phyloP scores from a whole-genome alignment of 345 rosid species.

The Citrus sp. region DNA sequence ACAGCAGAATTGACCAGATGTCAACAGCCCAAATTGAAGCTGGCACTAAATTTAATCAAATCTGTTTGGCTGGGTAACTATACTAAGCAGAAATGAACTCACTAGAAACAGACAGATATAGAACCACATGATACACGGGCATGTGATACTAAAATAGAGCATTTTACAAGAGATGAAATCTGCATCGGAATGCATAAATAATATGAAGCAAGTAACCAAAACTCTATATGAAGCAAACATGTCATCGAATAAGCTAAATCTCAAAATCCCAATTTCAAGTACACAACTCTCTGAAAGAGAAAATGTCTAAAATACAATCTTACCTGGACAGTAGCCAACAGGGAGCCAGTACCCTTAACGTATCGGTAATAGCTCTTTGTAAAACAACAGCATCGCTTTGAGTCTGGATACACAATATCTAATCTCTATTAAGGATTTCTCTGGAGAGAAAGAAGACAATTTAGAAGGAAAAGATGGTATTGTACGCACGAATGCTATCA shows the following conservation, averaged over 20 bases:
- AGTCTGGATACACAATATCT: constrained; percentile 91
- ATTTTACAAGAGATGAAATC: not conserved
- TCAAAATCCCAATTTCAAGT: not conserved
- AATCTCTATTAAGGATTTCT: constrained; percentile 27
- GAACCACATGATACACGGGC: not conserved
- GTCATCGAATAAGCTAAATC: not conserved
- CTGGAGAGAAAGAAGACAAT: not conserved
- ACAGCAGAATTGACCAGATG: constrained; percentile 2
- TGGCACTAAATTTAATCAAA: not conserved
- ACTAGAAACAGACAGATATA: not conserved
- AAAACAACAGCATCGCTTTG: constrained; percentile 90
- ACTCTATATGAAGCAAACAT: not conserved
- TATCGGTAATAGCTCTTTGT: constrained; percentile 93
- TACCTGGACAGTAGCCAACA: constrained; percentile 83
- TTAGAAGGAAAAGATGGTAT: not conserved
- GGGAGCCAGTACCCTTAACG: constrained; percentile 93
- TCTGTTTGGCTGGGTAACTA: not conserved
- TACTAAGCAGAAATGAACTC: not conserved
- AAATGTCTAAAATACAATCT: constrained; percentile 4
- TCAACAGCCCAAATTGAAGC: not conserved
- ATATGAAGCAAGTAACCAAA: not conserved
- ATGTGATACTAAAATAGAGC: not conserved
- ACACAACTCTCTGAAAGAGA: not conserved
- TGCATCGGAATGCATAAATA: not conserved
- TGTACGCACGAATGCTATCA: not conserved